Evolutionary conservation across 2,329 filamentous ascomycete genomes (phyloP), one percentile per base, ranked within the genome.

Genomic region (Coniella lustricola): DNA sequence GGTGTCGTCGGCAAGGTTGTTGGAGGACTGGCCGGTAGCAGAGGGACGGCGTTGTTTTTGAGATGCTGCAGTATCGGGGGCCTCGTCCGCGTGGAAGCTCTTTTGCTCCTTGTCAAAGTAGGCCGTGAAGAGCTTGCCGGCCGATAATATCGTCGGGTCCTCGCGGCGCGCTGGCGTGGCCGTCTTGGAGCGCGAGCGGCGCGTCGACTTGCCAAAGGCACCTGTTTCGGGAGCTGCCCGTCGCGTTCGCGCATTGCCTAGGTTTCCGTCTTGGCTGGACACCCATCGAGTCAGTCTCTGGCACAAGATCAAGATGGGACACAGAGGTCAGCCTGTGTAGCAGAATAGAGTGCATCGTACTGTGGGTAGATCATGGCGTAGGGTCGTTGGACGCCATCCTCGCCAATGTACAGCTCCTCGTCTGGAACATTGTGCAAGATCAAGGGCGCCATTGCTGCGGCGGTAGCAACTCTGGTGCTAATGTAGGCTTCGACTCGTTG

Each of bases 381-480:
- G 2, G 81, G 81, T 53, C 81, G 69, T 62, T 78, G 77, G 54
- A 84, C 62, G 53, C 81, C 81, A 65, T 84, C 81, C 46, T 82
- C 78, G 49, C 81, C 81, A 5, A 79, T 67, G 61, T 83, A 84
- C 43, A 81, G 76, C 61, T 84, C 81, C 44, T 84, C 81, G 55
- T 84, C 81, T 49, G 81, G 80, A 54, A 84, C 81, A 61, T 83
- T 84, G 61, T 85, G 81, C 31, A 85, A 68, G 59, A 84, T 83
- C 50, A 84, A 69, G 56, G 81, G 81, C 49, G 79, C 75, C 79
- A 83, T 84, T 60, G 44, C 31, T 29, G 47, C 35, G 25, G 18
- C 35, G 22, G n/a, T 5, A 29, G 25, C n/a, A n/a, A 29, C 25
- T 29, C 10, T 29, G 25, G 25, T 10, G 25, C 5, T 10, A 29